Percentiles rank a stretch among this genome's conserved stretches.
These are phyloP conservation scores for Neofusicoccum ribis DNA, from an alignment of 2,329 filamentous ascomycete species.

Conservation along the genomic window DNA sequence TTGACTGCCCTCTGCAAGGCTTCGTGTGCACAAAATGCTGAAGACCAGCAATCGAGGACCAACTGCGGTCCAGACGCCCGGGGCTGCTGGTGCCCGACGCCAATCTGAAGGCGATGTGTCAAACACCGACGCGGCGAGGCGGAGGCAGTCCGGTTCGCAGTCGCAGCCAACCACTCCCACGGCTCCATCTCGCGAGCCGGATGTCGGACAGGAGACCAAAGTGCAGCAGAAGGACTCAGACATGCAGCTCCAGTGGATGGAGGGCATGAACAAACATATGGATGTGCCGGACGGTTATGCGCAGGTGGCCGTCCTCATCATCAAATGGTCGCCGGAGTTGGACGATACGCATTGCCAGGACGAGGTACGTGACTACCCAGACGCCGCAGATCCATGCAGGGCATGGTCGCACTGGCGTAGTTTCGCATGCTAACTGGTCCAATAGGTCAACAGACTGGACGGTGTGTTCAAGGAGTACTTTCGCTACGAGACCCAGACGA, in stretches of 20 bases:
- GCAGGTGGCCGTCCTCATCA: constrained; percentile 37
- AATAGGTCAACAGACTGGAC: constrained; percentile 33
- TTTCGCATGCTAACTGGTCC: too few relatives aligned
- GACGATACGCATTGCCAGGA: constrained; percentile 36
- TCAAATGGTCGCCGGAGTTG: constrained; percentile 37
- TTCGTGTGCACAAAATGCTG: too few relatives aligned
- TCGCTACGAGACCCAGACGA: constrained; percentile 31
- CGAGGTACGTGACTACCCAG: constrained; percentile 28
- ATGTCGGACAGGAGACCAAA: constrained; percentile 21
- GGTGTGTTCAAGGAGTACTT: constrained; percentile 32
- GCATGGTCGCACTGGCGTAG: neutral
- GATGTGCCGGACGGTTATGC: constrained; percentile 32
- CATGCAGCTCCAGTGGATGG: constrained; percentile 36
- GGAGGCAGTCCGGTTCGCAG: too few relatives aligned
- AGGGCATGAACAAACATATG: constrained; percentile 32
- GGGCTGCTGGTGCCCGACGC: neutral
- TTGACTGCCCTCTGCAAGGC: too few relatives aligned
- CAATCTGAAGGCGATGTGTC: neutral
- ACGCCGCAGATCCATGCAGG: neutral
- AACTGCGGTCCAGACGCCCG: too few relatives aligned
- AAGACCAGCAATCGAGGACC: too few relatives aligned
- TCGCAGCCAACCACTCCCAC: too few relatives aligned
- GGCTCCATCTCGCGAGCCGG: too few relatives aligned
- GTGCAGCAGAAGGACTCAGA: constrained; percentile 23
- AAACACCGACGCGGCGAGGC: neutral